Evolutionary conservation across 139 green algal species (phyloP), one percentile per base, ranked within the genome.

Genomic region (Haematococcus sp.): DNA sequence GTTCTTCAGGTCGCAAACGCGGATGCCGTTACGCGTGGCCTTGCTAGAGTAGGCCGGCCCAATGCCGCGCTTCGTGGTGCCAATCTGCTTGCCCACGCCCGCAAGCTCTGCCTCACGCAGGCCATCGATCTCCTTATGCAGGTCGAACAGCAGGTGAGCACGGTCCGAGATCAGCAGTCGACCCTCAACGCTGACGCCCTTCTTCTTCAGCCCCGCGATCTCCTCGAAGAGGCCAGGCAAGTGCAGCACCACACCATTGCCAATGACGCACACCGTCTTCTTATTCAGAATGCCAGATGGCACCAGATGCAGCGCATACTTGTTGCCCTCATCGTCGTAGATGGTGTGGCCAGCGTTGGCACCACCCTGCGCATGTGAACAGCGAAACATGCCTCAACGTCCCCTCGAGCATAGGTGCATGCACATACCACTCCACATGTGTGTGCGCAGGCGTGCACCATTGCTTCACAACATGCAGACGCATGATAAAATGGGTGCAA

Each of bases 291-390:
- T 97, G 70, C 96, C 96, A 1, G 90, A 97, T 59, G 96, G 96
- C 33, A 99, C 86, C 27, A 98, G 87, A 83, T 99, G 96, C 71
- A 99, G 86, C n/a, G 93, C 93, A 75, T 96, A 99, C 82, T 98
- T 97, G 75, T 92, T 97, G 72, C 96, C 96, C 2, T 91, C 81
- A 19, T 83, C 79, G 76, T 99, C 94, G 69, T 99, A 99, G 77
- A 99, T 99, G 67, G 96, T 99, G 88, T 99, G 96, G 0, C 96
- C 96, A 3, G 96, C 96, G 74, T 99, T 99, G 44, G 96, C 96
- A 3, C 96, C 96, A 19, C 96, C 96, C 91, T 98, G 87, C 19
- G 51, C 5, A 31, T 51, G 61, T 25, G 23, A 60, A 27, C 40
- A 49, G 40, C 40, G 11, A 19, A 11, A 49, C 40, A 11, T 49